A percentile compares a stretch with the other conserved stretches of the same genome.
These are phyloP conservation scores for Jasminum sambac DNA, from an alignment of 257 asterid species.

Conservation along the genomic window DNA sequence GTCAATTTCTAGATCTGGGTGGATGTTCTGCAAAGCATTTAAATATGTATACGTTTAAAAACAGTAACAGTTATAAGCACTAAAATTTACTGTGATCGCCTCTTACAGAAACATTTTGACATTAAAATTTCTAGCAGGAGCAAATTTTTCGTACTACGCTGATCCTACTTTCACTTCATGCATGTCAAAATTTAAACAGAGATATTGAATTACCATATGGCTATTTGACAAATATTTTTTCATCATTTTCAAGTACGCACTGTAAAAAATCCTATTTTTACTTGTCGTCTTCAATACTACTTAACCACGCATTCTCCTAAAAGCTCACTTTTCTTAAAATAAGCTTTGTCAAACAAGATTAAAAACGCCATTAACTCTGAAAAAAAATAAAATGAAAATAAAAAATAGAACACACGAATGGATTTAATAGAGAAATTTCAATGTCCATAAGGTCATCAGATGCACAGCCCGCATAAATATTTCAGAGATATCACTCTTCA, in stretches of 20 bases:
- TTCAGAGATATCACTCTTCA: conserved; percentile 19
- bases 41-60: neutral
- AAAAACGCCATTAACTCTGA: conserved; percentile 19
- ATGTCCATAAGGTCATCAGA: conserved; percentile 13
- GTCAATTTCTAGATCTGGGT: conserved; percentile 5
- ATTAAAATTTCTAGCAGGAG: conserved; percentile 10
- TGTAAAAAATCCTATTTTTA: no score
- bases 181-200: conserved; percentile 4
- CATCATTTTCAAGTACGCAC: no score
- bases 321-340: no score
- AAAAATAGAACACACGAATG: conserved; percentile 7
- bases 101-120: conserved; percentile 6
- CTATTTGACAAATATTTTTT: no score
- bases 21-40: conserved; percentile 11
- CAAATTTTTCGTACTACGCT: conserved; percentile 6
- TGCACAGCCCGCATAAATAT: conserved; percentile 11
- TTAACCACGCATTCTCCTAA: no score
- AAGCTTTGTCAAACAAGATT: no score
- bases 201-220: conserved; percentile 1
- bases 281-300: no score
- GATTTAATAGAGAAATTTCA: conserved; percentile 12
- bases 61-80: neutral
- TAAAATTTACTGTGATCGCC: neutral
- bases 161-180: conserved; percentile 4
- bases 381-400: no score